Percentiles rank a stretch among this genome's conserved stretches.
These are phyloP conservation scores for Ogataea pilisensis DNA, from an alignment of 805 yeast genomes.

Conservation along the genomic window DNA sequence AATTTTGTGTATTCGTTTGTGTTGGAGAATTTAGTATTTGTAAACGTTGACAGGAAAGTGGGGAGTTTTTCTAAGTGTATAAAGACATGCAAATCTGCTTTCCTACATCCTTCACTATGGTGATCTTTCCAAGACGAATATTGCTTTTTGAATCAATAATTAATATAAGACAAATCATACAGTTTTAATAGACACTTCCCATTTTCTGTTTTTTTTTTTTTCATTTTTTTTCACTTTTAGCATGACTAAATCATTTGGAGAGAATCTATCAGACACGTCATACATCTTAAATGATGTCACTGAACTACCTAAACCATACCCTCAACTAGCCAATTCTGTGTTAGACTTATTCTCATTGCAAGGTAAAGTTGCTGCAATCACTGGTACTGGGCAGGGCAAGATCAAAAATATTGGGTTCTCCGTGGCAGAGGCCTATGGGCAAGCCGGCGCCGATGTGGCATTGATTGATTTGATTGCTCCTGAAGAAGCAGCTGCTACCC, in stretches of 20 bases:
- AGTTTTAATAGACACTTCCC: too few species aligned
- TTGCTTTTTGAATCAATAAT: too few species aligned
- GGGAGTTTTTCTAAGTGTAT: too few species aligned
- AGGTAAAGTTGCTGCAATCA: constrained; percentile 36
- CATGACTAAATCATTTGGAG: background rate
- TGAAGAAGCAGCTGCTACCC: constrained; percentile 26
- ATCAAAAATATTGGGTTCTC: constrained; percentile 29
- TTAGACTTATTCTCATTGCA: constrained; percentile 35
- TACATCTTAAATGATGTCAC: constrained; percentile 1
- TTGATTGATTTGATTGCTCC: constrained; percentile 35
- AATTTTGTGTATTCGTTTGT: too few species aligned
- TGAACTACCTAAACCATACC: constrained; percentile 2
- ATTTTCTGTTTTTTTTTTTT: too few species aligned
- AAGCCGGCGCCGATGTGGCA: constrained; percentile 39
- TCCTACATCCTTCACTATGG: too few species aligned
- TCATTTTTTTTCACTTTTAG: too few species aligned
- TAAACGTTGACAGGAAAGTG: too few species aligned
- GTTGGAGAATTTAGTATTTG: too few species aligned
- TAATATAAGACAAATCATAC: too few species aligned
- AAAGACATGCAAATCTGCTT: too few species aligned
- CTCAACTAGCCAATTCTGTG: background rate
- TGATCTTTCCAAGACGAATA: too few species aligned
- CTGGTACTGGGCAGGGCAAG: constrained; percentile 35
- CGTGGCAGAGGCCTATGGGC: constrained; percentile 37
- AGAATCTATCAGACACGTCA: background rate